A percentile compares a stretch with the other conserved stretches of the same genome.
Evolutionary conservation across 352 stramenopile genomes (phyloP).

Genomic region (Pythium apleroticum): DNA sequence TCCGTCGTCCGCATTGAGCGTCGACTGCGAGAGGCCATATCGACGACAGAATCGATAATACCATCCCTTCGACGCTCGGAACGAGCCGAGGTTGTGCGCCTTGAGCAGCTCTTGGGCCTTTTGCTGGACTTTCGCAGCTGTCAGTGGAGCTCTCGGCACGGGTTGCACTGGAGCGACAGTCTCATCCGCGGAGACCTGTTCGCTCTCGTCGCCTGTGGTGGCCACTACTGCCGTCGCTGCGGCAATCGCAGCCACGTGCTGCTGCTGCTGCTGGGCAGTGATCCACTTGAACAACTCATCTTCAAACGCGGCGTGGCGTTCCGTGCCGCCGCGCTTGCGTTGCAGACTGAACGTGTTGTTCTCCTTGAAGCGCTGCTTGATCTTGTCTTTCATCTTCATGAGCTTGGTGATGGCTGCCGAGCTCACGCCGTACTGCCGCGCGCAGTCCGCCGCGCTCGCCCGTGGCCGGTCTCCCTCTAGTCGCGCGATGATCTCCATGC

Average conservation of each 20-base stretch:
- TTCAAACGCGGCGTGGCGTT: constrained; percentile 37
- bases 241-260: neutral
- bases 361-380: constrained; percentile 71
- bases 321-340: constrained; percentile 61
- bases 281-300: constrained; percentile 68
- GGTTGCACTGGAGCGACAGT: neutral
- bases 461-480: constrained; percentile 56
- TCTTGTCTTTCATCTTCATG: constrained; percentile 65
- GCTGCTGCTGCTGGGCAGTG: constrained; percentile 15
- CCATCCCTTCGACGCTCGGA: constrained; percentile 66
- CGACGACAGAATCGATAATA: constrained; percentile 76
- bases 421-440: constrained; percentile 63
- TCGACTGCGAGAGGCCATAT: constrained; percentile 50
- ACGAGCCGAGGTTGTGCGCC: constrained; percentile 24
- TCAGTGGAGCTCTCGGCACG: constrained; percentile 4
- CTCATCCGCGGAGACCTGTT: neutral
- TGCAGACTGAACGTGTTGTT: constrained; percentile 39
- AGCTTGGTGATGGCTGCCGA: constrained; percentile 78
- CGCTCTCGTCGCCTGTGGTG: neutral
- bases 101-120: constrained; percentile 29
- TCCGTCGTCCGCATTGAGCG: constrained; percentile 22
- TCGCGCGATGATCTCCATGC: constrained; percentile 71
- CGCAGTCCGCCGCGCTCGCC: constrained; percentile 56
- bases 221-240: neutral
- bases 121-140: constrained; percentile 25